Base-by-base conservation (phyloP, 371 early-diverging fungal species). In the Cladochytrium tenue region DNA sequence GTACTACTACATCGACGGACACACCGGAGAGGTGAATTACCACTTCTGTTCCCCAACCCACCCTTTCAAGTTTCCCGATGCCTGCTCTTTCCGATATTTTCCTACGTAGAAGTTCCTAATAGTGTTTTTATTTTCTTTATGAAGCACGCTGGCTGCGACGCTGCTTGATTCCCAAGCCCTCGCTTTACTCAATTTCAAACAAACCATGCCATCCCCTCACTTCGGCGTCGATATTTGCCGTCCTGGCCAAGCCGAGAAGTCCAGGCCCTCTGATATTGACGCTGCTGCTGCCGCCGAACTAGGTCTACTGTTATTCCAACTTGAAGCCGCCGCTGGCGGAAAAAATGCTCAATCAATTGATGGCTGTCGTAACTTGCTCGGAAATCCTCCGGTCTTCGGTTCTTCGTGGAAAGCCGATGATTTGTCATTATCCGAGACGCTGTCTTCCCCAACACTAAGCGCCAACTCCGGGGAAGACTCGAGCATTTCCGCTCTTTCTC, bases 1-100 rank as follows among this genome's bases (percentile, higher is more conserved):
- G 7, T 53, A 53, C 53, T 53, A 20, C 53, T 53, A n/a, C 53
- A 53, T 53, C 25, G 27, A 53, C 53, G n/a, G 27, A 26, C 53
- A 53, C 53, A 53, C 53, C 27, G 53, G 53, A 53, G 26, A 53
- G 53, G 43, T 43, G 43, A n/a, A n/a, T n/a, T n/a, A n/a, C n/a
- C n/a, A n/a, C n/a, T n/a, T n/a, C n/a, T n/a, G n/a, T n/a, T n/a
- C n/a, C n/a, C n/a, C n/a, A n/a, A n/a, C n/a, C n/a, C n/a, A n/a
- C 43, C 13, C 13, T 43, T 20, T 13, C 43, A 43, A 43, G 43
- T 43, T 13, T 43, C 20, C 43, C 43, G 43, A 20, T 20, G 43
- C 20, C 20, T 20, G 13, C 20, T 43, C 20, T 43, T 43, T 7
- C 43, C 20, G 20, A 43, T 43, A 43, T 43, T 43, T 43, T 43